phyloP scores from a whole-genome alignment of 257 asterid species.

The Solanum rostratum region DNA sequence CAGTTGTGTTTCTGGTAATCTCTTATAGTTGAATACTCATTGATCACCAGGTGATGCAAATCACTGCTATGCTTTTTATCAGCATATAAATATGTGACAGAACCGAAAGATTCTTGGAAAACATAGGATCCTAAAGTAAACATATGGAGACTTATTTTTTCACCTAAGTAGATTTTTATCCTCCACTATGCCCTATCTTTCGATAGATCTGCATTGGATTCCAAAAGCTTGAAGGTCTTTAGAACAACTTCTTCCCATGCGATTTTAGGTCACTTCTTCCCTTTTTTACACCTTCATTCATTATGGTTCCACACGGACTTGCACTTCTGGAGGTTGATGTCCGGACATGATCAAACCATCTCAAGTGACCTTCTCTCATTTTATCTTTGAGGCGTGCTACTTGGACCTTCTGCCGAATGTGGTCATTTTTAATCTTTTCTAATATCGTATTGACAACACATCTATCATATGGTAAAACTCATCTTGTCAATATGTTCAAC shows the following conservation, averaged over 20 bases:
- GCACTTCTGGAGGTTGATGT: background rate
- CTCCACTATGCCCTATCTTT: background rate
- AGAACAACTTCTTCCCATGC: background rate
- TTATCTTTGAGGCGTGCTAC: background rate
- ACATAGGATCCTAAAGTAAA: background rate
- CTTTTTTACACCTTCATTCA: background rate
- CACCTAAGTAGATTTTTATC: background rate
- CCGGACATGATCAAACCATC: background rate
- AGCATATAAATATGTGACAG: background rate
- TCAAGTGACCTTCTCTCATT: background rate
- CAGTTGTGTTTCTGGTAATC: constrained; percentile 78
- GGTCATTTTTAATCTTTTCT: background rate
- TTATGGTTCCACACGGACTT: background rate
- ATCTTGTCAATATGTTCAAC: background rate
- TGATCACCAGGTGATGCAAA: background rate
- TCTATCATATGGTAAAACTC: background rate
- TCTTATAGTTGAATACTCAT: background rate
- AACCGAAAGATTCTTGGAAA: background rate
- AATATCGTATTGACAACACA: background rate
- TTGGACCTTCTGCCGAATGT: background rate
- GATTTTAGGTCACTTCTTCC: background rate
- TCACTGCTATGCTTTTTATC: background rate
- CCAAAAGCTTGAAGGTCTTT: background rate
- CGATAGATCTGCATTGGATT: background rate
- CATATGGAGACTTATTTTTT: background rate